Percentiles rank a stretch among this genome's conserved stretches.
Conservation (phyloP, 2,329 filamentous ascomycete genomes). For the Beauveria medogensis region DNA sequence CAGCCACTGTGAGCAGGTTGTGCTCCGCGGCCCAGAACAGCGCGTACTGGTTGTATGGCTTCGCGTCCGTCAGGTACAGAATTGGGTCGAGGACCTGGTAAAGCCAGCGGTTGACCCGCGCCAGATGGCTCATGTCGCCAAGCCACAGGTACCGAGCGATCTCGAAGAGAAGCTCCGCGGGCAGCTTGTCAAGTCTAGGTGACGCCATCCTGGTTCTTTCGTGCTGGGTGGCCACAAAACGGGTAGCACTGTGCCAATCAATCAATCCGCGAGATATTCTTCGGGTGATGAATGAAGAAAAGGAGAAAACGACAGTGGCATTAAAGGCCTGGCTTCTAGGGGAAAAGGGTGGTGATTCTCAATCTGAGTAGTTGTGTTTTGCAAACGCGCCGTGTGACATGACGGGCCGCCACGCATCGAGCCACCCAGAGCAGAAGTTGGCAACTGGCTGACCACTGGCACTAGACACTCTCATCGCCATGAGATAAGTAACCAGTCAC, state of each 20-base stretch:
- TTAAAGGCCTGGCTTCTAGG: too few relatives aligned
- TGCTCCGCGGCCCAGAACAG: constrained; percentile 2
- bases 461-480: not conserved
- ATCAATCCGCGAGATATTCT: too few relatives aligned
- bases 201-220: not conserved
- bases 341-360: too few relatives aligned
- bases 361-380: not conserved
- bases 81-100: not conserved
- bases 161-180: not conserved
- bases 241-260: too few relatives aligned
- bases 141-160: constrained; percentile 1
- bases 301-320: too few relatives aligned
- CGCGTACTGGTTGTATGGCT: constrained; percentile 4
- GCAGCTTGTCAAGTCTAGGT: not conserved
- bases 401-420: not conserved
- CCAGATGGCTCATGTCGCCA: constrained; percentile 5
- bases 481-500: not conserved
- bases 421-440: not conserved
- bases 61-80: not conserved
- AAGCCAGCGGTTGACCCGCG: not conserved
- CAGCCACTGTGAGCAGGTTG: not conserved
- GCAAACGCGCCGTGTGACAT: not conserved
- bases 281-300: too few relatives aligned
- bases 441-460: not conserved
- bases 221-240: not conserved